Evolutionary conservation across 345 rosid species (phyloP).

Genomic region (Ceriops tagal): DNA sequence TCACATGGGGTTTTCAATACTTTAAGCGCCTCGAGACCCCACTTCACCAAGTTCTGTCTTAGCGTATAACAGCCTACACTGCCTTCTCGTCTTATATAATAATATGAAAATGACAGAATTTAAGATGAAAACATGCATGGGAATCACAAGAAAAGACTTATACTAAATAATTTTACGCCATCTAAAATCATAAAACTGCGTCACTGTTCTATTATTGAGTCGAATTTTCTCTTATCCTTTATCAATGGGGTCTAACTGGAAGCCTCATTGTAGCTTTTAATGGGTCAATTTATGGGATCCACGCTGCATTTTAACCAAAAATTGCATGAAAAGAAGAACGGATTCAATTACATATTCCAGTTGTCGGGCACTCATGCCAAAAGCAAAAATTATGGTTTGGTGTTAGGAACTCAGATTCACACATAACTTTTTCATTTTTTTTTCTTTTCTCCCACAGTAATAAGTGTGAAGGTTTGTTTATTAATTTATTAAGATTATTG

Average conservation of each 20-base stretch:
- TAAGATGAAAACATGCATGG: conserved; percentile 13
- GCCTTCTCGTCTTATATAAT: not conserved
- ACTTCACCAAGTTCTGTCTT: conserved; percentile 12
- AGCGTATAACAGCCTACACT: not conserved
- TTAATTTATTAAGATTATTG: no score
- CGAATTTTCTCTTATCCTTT: conserved; percentile 6
- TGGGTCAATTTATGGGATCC: conserved; percentile 5
- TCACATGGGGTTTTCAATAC: conserved; percentile 28
- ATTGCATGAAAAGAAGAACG: conserved; percentile 1
- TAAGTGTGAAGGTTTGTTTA: no score
- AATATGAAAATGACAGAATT: not conserved
- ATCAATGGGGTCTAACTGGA: not conserved
- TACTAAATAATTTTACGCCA: not conserved
- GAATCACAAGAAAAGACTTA: not conserved
- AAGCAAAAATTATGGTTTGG: not conserved
- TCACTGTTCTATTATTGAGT: not conserved
- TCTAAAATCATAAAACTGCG: not conserved
- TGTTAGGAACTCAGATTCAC: not conserved
- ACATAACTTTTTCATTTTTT: no score
- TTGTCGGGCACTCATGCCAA: conserved; percentile 9
- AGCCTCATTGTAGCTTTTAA: not conserved
- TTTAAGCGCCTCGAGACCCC: conserved; percentile 12
- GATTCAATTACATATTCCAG: not conserved
- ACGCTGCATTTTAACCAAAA: not conserved
- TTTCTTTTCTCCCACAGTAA: no score